Evolutionary conservation across 768 basidiomycete genomes (phyloP).

Genomic region (Collybia sordida): DNA sequence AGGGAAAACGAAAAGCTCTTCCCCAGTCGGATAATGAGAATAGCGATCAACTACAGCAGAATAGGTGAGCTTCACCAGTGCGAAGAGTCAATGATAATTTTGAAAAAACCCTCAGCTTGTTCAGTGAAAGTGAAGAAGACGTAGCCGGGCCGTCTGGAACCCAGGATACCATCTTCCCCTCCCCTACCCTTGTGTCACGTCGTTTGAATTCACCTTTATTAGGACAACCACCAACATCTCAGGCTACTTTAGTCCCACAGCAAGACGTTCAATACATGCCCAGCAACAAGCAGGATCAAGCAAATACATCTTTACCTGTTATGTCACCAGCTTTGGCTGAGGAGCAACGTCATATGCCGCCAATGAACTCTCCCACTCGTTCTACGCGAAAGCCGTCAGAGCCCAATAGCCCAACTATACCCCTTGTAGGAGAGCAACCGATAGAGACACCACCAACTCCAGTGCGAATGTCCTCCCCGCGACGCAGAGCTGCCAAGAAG

Average conservation of each 20-base stretch:
- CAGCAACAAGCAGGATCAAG: not conserved
- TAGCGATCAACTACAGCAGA: not conserved
- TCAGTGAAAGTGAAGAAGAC: not conserved
- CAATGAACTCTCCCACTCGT: not conserved
- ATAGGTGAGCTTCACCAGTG: not conserved
- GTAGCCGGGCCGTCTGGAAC: constrained; percentile 6
- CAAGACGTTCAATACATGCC: not conserved
- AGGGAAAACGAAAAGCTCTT: not conserved
- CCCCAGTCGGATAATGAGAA: not conserved
- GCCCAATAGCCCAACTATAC: not conserved
- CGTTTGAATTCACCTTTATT: not conserved
- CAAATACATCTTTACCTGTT: too few species aligned
- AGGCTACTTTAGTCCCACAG: constrained; percentile 10
- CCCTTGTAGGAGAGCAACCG: not conserved
- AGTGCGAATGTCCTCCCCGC: not conserved
- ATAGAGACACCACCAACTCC: too few species aligned
- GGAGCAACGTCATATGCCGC: not conserved
- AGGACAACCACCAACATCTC: constrained; percentile 10
- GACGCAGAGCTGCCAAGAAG: constrained; percentile 5
- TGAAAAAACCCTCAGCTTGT: not conserved
- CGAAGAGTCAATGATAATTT: too few species aligned
- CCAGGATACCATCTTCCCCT: not conserved
- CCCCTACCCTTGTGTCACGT: not conserved
- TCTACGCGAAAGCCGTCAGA: not conserved
- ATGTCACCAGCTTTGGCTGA: too few species aligned